Evolutionary conservation across 2,329 filamentous ascomycete species (phyloP).

Genomic region (Ophiocordyceps camponoti-floridani): DNA sequence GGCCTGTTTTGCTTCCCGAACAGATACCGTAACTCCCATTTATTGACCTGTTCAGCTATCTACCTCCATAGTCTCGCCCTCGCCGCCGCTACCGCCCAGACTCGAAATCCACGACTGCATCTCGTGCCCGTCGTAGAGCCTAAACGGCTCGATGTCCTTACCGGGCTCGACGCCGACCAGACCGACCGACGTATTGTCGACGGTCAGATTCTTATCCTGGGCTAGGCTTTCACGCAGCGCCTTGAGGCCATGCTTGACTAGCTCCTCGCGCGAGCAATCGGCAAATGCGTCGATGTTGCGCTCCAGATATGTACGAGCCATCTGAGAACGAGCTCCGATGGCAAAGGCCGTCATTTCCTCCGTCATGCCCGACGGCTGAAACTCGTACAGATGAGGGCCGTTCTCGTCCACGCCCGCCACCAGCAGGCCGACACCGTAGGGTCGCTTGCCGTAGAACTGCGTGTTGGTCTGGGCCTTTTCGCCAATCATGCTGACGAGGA

Average conservation of each 20-base stretch:
- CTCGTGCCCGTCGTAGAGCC: constrained; percentile 77
- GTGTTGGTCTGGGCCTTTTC: constrained; percentile 97
- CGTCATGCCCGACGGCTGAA: constrained; percentile 89
- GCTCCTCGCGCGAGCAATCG: constrained; percentile 58
- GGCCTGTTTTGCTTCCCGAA: too few relatives aligned
- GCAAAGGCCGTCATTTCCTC: constrained; percentile 95
- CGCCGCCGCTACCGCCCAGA: constrained; percentile 26
- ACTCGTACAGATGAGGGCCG: constrained; percentile 93
- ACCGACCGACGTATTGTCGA: constrained; percentile 90
- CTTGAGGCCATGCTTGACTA: constrained; percentile 77
- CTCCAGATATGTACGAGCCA: constrained; percentile 95
- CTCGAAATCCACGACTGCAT: constrained; percentile 75
- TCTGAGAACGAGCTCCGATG: constrained; percentile 90
- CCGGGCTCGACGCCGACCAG: constrained; percentile 50
- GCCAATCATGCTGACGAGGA: constrained; percentile 80
- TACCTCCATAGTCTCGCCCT: constrained; percentile 15
- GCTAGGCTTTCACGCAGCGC: constrained; percentile 90
- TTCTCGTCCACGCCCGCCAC: constrained; percentile 88
- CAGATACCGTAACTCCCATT: too few relatives aligned
- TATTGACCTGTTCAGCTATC: constrained; percentile 9
- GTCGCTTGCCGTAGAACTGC: constrained; percentile 89
- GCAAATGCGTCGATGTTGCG: constrained; percentile 74
- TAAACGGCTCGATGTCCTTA: constrained; percentile 59
- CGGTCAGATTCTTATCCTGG: constrained; percentile 93
- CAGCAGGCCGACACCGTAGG: constrained; percentile 86